Evolutionary conservation across 164 flowering plant species (phyloP), one percentile per base, ranked within the genome.

Genomic region (Aristolochia californica): DNA sequence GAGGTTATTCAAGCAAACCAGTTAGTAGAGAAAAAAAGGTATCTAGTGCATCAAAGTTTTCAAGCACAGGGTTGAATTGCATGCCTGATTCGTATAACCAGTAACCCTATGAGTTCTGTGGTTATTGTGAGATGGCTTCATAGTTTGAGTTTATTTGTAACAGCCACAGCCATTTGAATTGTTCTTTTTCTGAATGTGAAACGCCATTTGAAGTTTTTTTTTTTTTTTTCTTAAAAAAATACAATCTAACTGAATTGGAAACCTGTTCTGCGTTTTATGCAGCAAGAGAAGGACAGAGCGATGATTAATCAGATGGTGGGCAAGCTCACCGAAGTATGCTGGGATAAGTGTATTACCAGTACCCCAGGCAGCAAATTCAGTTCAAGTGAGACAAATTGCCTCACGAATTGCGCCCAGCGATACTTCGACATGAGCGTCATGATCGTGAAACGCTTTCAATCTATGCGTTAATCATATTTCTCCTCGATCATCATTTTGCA

Each of bases 291-390:
- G 72, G 70, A 90, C 65, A 82, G 63, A 53, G 89, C 88, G 2
- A 77, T 85, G 94, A 58, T 79, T 17, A 76, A 77, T 63, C 94
- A 91, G 67, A 77, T 85, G 84, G 85, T 85, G 53, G 79, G 83
- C 50, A 87, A 87, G 78, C 78, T 87, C 16, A 88, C 96, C 12
- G 73, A 67, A 51, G 77, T 53, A 0, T 91, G 96, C 73, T 91
- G 97, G 96, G 94, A 91, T 70, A 87, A 91, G 58, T 90, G 97
- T 77, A 74, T 91, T 58, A 84, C 87, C 21, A 61, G 93, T 23
- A 75, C 85, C 7, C 97, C 95, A 17, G 97, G 95, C 56, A 90
- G 78, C 80, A 87, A 85, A 80, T 85, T 90, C 80, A 90, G 95
- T 74, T 82, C 88, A 11, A 69, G 91, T 17, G 97, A 91, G 74